Percentiles rank a stretch among this genome's conserved stretches.
Conservation (phyloP, 140 eudicot genomes). For the Artemisia princeps region DNA sequence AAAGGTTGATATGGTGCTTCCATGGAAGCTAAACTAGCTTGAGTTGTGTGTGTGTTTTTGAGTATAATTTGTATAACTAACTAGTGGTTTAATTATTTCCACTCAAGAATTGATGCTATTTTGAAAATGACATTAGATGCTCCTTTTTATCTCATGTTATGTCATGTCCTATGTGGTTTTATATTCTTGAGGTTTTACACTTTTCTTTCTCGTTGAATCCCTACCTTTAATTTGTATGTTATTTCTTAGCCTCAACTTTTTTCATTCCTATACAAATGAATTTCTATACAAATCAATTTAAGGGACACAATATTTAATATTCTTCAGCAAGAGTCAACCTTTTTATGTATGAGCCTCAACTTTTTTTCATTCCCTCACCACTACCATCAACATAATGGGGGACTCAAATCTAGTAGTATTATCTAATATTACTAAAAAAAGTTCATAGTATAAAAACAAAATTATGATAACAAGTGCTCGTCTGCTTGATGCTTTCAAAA, state of each 20-base stretch:
- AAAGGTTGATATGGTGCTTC: constrained; percentile 16
- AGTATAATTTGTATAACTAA: constrained; percentile 1
- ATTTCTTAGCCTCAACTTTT: no score
- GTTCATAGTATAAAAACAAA: no score
- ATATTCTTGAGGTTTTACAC: constrained; percentile 7
- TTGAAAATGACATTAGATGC: constrained; percentile 44
- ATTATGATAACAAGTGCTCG: no score
- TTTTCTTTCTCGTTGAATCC: background rate
- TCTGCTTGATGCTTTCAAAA: no score
- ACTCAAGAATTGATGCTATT: constrained; percentile 24
- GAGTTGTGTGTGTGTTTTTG: no score
- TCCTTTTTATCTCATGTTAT: constrained; percentile 11
- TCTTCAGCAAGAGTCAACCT: background rate
- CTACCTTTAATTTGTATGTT: no score
- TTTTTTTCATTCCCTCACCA: constrained; percentile 4
- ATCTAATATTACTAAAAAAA: background rate
- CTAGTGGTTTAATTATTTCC: constrained; percentile 11
- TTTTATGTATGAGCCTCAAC: background rate
- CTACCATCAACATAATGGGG: background rate
- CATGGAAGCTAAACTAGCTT: constrained; percentile 7
- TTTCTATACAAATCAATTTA: no score
- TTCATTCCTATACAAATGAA: no score
- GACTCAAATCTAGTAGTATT: background rate
- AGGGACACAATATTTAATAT: background rate
- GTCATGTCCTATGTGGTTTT: constrained; percentile 11